These are phyloP conservation scores for Colletotrichum siamense DNA, from an alignment of 2,329 filamentous ascomycete species.

Conservation along the genomic window DNA sequence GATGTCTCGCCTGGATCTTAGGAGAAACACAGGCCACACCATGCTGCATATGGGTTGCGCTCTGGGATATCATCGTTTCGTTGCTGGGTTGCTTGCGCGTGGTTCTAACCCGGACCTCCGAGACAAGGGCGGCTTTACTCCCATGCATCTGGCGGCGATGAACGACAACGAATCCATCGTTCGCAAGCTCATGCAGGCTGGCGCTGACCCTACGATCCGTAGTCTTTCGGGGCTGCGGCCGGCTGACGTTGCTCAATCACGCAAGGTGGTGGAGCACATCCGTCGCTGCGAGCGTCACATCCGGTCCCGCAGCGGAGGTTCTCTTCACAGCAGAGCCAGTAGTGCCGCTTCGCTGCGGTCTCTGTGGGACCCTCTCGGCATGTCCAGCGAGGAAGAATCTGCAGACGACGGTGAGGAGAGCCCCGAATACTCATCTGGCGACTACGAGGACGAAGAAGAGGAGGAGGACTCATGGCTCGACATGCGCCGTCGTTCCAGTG, in stretches of 20 bases:
- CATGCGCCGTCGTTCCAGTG: slow-evolving; percentile 38
- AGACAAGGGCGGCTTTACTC: slow-evolving; percentile 81
- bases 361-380: slow-evolving; percentile 63
- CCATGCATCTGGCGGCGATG: slow-evolving; percentile 82
- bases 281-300: slow-evolving; percentile 66
- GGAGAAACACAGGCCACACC: slow-evolving; percentile 72
- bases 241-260: slow-evolving; percentile 72
- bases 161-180: slow-evolving; percentile 79
- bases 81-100: slow-evolving; percentile 76
- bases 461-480: slow-evolving; percentile 44
- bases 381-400: slow-evolving; percentile 47
- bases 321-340: slow-evolving; percentile 64
- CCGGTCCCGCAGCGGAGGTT: slow-evolving; percentile 70
- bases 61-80: slow-evolving; percentile 76
- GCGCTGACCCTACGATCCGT: slow-evolving; percentile 73
- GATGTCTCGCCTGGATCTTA: slow-evolving; percentile 70
- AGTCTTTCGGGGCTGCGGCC: slow-evolving; percentile 75
- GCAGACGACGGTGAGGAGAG: slow-evolving; percentile 45
- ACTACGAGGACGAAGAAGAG: slow-evolving; percentile 48
- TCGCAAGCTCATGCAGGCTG: slow-evolving; percentile 73
- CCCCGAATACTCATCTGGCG: slow-evolving; percentile 50
- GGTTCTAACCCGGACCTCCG: slow-evolving; percentile 78
- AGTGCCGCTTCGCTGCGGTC: slow-evolving; percentile 73
- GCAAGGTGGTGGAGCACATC: slow-evolving; percentile 68
- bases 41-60: slow-evolving; percentile 83